Percentiles rank a stretch among this genome's conserved stretches.
phyloP scores from a whole-genome alignment of 2,329 filamentous ascomycete species.

The Hypoxylon sp. region DNA sequence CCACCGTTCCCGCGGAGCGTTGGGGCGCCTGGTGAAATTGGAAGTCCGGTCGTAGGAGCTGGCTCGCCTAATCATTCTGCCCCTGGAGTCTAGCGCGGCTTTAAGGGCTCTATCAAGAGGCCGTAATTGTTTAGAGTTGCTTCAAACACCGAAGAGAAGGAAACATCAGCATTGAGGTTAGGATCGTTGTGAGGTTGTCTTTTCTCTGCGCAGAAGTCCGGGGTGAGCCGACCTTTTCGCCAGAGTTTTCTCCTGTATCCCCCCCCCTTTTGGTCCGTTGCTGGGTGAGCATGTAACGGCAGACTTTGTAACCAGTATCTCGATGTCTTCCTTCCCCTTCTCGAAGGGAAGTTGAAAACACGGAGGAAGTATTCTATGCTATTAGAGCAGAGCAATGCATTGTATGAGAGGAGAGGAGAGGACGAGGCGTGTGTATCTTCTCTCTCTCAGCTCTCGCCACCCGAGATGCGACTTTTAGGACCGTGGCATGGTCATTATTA shows the following conservation, averaged over 20 bases:
- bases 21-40: slow-evolving; percentile 76
- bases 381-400: slow-evolving; percentile 11
- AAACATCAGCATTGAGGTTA: slow-evolving; percentile 12
- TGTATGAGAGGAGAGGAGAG: slow-evolving; percentile 5
- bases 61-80: slow-evolving; percentile 37
- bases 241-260: slow-evolving; percentile 18
- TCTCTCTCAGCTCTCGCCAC: slow-evolving; percentile 14
- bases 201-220: slow-evolving; percentile 19
- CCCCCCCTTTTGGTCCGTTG: slow-evolving; percentile 27
- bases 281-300: slow-evolving; percentile 40
- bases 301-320: slow-evolving; percentile 29
- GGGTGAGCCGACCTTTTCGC: slow-evolving; percentile 12
- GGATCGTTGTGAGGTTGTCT: slow-evolving; percentile 20
- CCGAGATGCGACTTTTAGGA: slow-evolving; percentile 13
- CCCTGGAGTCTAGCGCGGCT: slow-evolving; percentile 14
- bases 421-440: neutral
- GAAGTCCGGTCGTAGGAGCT: slow-evolving; percentile 66
- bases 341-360: too few species aligned
- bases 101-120: neutral
- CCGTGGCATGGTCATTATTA: slow-evolving; percentile 35
- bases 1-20: slow-evolving; percentile 60
- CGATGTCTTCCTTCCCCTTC: slow-evolving; percentile 1
- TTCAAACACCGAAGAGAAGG: neutral
- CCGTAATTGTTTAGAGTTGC: neutral
- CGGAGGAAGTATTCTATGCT: slow-evolving; percentile 18